Evolutionary conservation across 176 grass and related monocot species (phyloP), one percentile per base, ranked within the genome.

Genomic region (Tillandsia leiboldiana): DNA sequence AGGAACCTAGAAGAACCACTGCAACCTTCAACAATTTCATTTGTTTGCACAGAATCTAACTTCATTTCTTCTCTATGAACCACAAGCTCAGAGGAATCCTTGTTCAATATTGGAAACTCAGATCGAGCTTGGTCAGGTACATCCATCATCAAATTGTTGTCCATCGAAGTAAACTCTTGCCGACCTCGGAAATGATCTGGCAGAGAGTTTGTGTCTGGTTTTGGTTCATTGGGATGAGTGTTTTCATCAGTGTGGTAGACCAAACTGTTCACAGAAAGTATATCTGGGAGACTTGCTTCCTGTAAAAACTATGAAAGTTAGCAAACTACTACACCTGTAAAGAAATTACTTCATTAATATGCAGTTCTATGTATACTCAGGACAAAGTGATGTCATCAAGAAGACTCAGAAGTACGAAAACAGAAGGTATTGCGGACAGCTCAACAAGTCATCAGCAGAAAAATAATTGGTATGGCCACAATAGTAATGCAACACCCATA

Each of bases 201-300:
- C 14, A 68, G 66, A 77, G 78, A 79, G 48, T 59, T 80, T 11
- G 47, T 51, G 63, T 68, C 71, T 63, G 61, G 18, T 68, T 58
- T 83, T 63, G 65, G 29, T 3, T 0, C 24, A 70, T 81, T 80
- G 51, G 51, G 65, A 73, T 81, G 73, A 82, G 68, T 10, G 72
- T 58, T 54, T 4, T n/a, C 52, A 78, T 81, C 73, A 65, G 51
- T 48, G 71, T 87, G 68, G 29, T 68, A 12, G 52, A 84, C 65
- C 73, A 92, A 71, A 71, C 76, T 92, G 23, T 77, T 70, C 66
- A 81, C 51, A 75, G 74, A 85, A 65, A 90, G 82, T 26, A 90
- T 72, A 63, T 92, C 84, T 66, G 87, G 89, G 67, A 93, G 82
- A 84, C 82, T 99, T 81, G 86, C 77, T 79, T 99, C 94, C 94